These are phyloP conservation scores for Sanghuangporus weigelae DNA, from an alignment of 1,284 basidiomycete species.

Conservation along the genomic window DNA sequence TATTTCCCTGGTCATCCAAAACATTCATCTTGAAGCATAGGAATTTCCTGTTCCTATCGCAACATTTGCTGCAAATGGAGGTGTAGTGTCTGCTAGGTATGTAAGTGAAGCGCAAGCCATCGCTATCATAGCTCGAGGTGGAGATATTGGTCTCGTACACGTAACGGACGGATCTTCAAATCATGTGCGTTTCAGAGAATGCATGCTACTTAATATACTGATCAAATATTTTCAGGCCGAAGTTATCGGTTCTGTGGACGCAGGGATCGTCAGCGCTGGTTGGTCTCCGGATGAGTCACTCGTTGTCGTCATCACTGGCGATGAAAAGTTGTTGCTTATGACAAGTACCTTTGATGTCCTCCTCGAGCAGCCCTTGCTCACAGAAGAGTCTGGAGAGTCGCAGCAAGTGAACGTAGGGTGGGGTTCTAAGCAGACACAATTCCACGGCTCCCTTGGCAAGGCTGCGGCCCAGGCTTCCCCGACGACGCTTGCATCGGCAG, in stretches of 20 bases:
- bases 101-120: constrained; percentile 14
- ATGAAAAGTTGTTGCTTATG: constrained; percentile 84
- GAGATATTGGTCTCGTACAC: constrained; percentile 14
- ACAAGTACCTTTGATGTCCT: constrained; percentile 86
- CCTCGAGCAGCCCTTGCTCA: constrained; percentile 70
- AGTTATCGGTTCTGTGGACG: constrained; percentile 49
- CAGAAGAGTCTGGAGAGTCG: constrained; percentile 84
- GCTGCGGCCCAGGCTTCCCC: constrained; percentile 62
- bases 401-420: constrained; percentile 94
- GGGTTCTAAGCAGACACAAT: constrained; percentile 97
- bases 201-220: neutral
- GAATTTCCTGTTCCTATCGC: constrained; percentile 3
- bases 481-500: constrained; percentile 34
- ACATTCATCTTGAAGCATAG: constrained; percentile 6
- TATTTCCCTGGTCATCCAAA: neutral
- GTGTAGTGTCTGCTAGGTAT: constrained; percentile 12
- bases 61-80: constrained; percentile 1
- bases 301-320: constrained; percentile 46
- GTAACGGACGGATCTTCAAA: neutral
- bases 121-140: constrained; percentile 7
- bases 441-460: constrained; percentile 95
- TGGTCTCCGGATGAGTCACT: constrained; percentile 62
- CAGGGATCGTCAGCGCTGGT: constrained; percentile 47
- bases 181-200: neutral
- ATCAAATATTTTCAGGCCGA: constrained; percentile 28